Evolutionary conservation across 768 basidiomycete species (phyloP), one percentile per base, ranked within the genome.

Genomic region (Lactifluus pinguis): DNA sequence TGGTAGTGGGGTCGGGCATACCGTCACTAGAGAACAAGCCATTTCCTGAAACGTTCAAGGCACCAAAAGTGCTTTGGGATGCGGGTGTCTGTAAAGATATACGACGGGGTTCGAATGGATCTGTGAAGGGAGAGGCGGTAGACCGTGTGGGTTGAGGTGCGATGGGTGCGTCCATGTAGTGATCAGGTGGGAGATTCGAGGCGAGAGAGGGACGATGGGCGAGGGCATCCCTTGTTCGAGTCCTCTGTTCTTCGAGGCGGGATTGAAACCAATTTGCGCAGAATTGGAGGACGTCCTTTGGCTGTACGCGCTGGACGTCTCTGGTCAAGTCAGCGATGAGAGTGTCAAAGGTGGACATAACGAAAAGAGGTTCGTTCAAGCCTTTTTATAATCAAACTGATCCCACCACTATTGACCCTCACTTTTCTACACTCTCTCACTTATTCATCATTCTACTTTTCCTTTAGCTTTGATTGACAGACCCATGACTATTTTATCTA

Each of bases 231-330:
- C 91, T 80, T 25, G 81, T 83, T 64, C 86, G 81, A 48, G 82
- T 79, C 58, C 92, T 80, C 69, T 95, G 92, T 69, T 92, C 89
- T 65, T 92, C 88, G 53, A 95, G 78, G 57, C 90, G 83, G 63
- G 81, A 80, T 71, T 94, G 89, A 74, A 98, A 98, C 94, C 94
- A 98, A 68, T 86, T 92, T 50, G 95, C 85, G 68, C 88, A 91
- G 73, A 88, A 93, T 74, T 98, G 95, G 49, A 97, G 85, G 4
- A 87, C 83, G 70, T 98, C 95, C 68, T 83, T 85, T 21, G 95
- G 94, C 71, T 93, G 90, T 4, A 83, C 90, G 65, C 89, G 86
- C 47, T 89, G 80, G 47, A 83, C 83, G 72, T 95, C 95, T 70
- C 91, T 85, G 66, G 89, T 86, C 57, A 98, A 80, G 71, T 98